A percentile compares a stretch with the other conserved stretches of the same genome.
Evolutionary conservation across 768 basidiomycete species (phyloP).

Genomic region (Wakefieldia striispora): DNA sequence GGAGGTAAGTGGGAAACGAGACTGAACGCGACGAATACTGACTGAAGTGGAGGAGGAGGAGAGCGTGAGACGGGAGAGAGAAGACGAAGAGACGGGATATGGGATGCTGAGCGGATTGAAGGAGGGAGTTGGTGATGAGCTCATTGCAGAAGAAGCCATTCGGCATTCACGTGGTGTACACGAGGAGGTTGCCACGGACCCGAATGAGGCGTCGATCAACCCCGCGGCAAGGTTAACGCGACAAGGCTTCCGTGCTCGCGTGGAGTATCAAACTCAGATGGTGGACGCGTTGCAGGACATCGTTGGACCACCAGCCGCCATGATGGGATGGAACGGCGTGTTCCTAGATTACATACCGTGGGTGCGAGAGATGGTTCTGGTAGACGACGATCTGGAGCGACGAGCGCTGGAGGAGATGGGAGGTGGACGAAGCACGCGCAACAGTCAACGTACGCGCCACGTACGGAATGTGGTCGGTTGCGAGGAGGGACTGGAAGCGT

Average conservation of each 20-base stretch:
- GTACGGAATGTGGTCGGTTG: conserved; percentile 42
- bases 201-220: conserved; percentile 36
- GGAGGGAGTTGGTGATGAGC: conserved; percentile 39
- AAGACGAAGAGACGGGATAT: conserved; percentile 61
- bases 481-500: conserved; percentile 34
- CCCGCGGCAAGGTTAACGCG: conserved; percentile 25
- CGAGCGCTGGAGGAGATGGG: conserved; percentile 17
- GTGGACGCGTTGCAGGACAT: conserved; percentile 47
- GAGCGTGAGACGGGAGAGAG: conserved; percentile 31
- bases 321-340: conserved; percentile 45
- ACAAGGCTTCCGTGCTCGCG: conserved; percentile 38
- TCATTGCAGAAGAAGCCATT: conserved; percentile 48
- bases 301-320: conserved; percentile 40
- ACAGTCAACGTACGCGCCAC: conserved; percentile 48
- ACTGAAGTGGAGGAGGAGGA: conserved; percentile 12
- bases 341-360: conserved; percentile 71
- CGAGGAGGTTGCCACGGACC: conserved; percentile 29
- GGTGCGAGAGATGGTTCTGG: conserved; percentile 59
- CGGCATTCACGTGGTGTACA: conserved; percentile 46
- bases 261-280: conserved; percentile 43
- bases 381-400: conserved; percentile 51
- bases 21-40: conserved; percentile 1
- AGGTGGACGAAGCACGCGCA: conserved; percentile 52
- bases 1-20: conserved; percentile 37
- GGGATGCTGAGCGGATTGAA: conserved; percentile 30